Base-by-base conservation (phyloP, 2,329 filamentous ascomycete species). In the Colletotrichum higginsianum region DNA sequence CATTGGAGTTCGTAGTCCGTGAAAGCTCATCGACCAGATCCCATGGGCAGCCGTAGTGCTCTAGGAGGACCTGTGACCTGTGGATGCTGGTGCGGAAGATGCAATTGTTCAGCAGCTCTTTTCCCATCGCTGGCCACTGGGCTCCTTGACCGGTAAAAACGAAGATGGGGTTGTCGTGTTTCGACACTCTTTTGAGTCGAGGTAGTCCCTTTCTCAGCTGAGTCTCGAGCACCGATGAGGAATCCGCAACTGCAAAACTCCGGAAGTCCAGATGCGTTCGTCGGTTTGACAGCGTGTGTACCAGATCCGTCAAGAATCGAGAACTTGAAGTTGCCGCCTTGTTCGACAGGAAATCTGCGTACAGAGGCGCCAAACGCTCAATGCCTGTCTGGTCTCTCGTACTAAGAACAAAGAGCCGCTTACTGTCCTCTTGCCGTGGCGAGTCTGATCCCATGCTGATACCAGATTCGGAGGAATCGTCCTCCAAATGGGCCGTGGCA, bases 131-230 rank as follows among this genome's bases (percentile, higher is more conserved):
- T 7, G 62, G 66, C 74, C 78, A 83, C 69, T 83, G 82, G 0
- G 81, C 81, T 18, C 82, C 82, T 49, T 84, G 81, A 18, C 82
- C 82, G 8, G 77, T 80, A 66, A 83, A 83, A 2, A 83, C 76
- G 44, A 77, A 75, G 21, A 61, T 70, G 2, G 66, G 18, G 11
- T 70, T 66, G 4, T 63, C 61, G 13, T 68, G 64, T 18, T 61
- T 61, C 2, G 63, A 47, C 3, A 26, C 47, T 9, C 65, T 49
- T 8, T 62, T 66, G 3, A 57, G 12, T 35, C 57, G 52, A 15
- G 44, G 35, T 2, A 68, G 57, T 2, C 61, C 46, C 8, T 63
- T 61, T 5, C 4, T 23, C 5, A 66, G 15, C 2, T 60, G 61
- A 2, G 30, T 55, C n/a, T 71, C 21, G 7, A 71, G 56, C n/a